These are phyloP conservation scores for Coniochaeta prunicola DNA, from an alignment of 2,329 filamentous ascomycete genomes.

Conservation along the genomic window DNA sequence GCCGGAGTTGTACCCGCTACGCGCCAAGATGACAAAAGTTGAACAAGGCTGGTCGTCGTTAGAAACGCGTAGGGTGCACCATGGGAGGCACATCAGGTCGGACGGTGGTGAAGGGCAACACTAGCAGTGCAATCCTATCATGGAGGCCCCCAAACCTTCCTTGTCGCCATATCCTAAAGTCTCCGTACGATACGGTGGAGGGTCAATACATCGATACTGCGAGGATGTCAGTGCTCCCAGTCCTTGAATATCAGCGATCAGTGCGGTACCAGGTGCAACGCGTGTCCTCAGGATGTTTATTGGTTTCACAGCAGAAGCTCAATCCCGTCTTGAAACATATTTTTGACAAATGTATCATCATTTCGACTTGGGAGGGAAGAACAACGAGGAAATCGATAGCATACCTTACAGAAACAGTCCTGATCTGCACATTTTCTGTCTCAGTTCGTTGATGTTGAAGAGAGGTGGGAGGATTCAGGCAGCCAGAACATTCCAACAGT, in stretches of 20 bases:
- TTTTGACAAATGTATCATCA: slow-evolving; percentile 16
- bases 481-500: slow-evolving; percentile 1
- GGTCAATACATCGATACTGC: no score
- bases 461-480: neutral
- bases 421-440: neutral
- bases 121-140: no score
- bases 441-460: neutral
- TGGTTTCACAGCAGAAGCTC: slow-evolving; percentile 25
- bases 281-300: slow-evolving; percentile 1
- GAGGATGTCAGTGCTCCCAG: no score
- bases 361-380: neutral
- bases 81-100: no score
- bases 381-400: neutral
- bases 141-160: no score
- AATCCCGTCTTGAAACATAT: slow-evolving; percentile 33
- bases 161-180: no score
- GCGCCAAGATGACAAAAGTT: no score
- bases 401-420: neutral
- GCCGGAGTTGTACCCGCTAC: no score
- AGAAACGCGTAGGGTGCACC: no score
- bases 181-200: no score
- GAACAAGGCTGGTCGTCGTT: no score
- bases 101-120: no score
- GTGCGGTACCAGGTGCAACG: neutral
- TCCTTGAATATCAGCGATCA: neutral